phyloP scores from a whole-genome alignment of 2,329 filamentous ascomycete genomes.

The Botryotinia globosa region DNA sequence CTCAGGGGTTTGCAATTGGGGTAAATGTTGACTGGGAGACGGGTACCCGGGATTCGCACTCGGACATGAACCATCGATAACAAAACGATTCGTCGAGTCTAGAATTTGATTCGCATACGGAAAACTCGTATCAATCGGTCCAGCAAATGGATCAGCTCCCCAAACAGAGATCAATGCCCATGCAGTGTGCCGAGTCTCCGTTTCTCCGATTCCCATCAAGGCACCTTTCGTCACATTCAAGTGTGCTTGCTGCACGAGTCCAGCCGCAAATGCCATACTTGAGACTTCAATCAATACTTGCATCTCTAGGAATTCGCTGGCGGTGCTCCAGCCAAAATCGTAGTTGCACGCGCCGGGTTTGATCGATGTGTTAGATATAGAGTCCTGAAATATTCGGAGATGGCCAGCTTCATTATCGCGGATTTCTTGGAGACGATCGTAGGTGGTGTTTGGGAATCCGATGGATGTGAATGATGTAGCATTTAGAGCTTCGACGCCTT shows the following conservation, averaged over 20 bases:
- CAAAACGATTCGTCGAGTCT: slow-evolving; percentile 39
- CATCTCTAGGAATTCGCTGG: slow-evolving; percentile 36
- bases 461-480: slow-evolving; percentile 38
- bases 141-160: slow-evolving; percentile 42
- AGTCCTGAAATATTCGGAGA: slow-evolving; percentile 45
- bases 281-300: slow-evolving; percentile 41
- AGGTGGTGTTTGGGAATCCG: slow-evolving; percentile 43
- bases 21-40: slow-evolving; percentile 40
- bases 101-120: slow-evolving; percentile 45
- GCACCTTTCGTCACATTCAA: slow-evolving; percentile 40
- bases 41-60: slow-evolving; percentile 42
- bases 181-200: slow-evolving; percentile 43
- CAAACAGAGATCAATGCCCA: slow-evolving; percentile 46
- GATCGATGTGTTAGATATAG: slow-evolving; percentile 43
- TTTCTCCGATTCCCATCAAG: slow-evolving; percentile 41
- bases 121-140: slow-evolving; percentile 44
- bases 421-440: slow-evolving; percentile 42
- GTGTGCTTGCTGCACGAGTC: slow-evolving; percentile 40
- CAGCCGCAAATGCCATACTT: slow-evolving; percentile 43
- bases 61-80: slow-evolving; percentile 40
- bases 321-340: slow-evolving; percentile 32
- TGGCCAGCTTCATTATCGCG: slow-evolving; percentile 48
- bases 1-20: slow-evolving; percentile 34
- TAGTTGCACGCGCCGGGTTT: slow-evolving; percentile 43
- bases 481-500: slow-evolving; percentile 44